Evolutionary conservation across 1,139 yeast genomes (phyloP).

Genomic region (Wickerhamiella pararugosa): DNA sequence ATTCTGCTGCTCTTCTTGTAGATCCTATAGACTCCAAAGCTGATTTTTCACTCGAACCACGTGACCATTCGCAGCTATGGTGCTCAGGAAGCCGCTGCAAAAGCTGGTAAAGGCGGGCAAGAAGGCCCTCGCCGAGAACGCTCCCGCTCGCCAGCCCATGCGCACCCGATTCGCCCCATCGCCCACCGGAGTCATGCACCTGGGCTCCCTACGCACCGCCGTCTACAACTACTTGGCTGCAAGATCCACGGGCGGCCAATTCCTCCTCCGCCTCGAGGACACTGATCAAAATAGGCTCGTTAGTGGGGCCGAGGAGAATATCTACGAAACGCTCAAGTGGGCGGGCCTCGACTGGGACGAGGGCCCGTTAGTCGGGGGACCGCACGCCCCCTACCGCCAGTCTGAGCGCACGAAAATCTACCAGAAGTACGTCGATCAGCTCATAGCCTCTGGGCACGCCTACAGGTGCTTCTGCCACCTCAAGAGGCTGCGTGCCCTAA

Average conservation of each 20-base stretch:
- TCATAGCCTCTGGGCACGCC: conserved; percentile 55
- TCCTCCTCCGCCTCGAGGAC: conserved; percentile 73
- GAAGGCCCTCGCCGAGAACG: neutral
- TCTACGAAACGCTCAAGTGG: conserved; percentile 66
- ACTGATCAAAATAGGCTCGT: conserved; percentile 73
- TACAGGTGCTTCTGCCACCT: conserved; percentile 78
- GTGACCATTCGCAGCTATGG: too few relatives aligned
- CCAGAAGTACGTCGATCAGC: conserved; percentile 35
- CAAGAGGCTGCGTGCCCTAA: conserved; percentile 50
- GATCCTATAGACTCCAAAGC: neutral
- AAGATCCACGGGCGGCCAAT: conserved; percentile 62
- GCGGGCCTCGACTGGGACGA: conserved; percentile 66
- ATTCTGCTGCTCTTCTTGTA: conserved; percentile 35
- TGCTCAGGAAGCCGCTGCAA: conserved; percentile 12
- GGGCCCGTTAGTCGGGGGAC: conserved; percentile 60
- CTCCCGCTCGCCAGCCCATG: conserved; percentile 41
- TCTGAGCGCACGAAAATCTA: conserved; percentile 64
- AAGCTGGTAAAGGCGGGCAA: conserved; percentile 9
- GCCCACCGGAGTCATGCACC: conserved; percentile 85
- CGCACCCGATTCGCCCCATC: conserved; percentile 95
- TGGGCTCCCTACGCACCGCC: conserved; percentile 90
- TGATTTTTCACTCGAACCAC: too few relatives aligned
- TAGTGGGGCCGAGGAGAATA: conserved; percentile 66
- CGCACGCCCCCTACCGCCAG: conserved; percentile 66
- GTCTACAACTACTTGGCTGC: conserved; percentile 78